phyloP scores from a whole-genome alignment of 2,329 filamentous ascomycete species.

The Xylaria sp. region DNA sequence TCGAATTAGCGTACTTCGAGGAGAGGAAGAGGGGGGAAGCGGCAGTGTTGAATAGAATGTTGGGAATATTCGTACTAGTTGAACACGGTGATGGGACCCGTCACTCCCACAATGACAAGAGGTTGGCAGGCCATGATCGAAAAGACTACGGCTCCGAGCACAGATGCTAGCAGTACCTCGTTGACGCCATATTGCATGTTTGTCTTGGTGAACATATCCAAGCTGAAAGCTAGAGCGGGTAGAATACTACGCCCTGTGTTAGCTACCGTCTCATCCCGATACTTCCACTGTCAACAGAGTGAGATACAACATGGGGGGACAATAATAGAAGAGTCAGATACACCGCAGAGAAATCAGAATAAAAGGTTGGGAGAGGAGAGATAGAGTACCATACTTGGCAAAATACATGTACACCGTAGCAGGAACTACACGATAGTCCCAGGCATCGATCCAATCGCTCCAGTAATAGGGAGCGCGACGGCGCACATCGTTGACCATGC shows the following conservation, averaged over 20 bases:
- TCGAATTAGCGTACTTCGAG: neutral
- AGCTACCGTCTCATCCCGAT: slow-evolving; percentile 5
- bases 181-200: slow-evolving; percentile 86
- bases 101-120: slow-evolving; percentile 88
- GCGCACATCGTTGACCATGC: slow-evolving; percentile 79
- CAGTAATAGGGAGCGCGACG: slow-evolving; percentile 77
- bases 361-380: neutral
- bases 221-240: slow-evolving; percentile 84
- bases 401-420: slow-evolving; percentile 95
- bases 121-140: slow-evolving; percentile 81
- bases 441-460: slow-evolving; percentile 86
- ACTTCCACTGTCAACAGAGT: neutral
- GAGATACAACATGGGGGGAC: neutral
- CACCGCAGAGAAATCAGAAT: neutral
- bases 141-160: slow-evolving; percentile 83
- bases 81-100: slow-evolving; percentile 89
- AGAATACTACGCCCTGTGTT: slow-evolving; percentile 66
- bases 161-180: slow-evolving; percentile 85
- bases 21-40: neutral
- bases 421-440: slow-evolving; percentile 87
- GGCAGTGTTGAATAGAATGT: neutral
- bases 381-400: slow-evolving; percentile 69
- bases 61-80: slow-evolving; percentile 66
- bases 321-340: neutral
- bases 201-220: slow-evolving; percentile 93